Evolutionary conservation across 192 early-diverging fungal species (phyloP), one percentile per base, ranked within the genome.

Genomic region (Mortierella alpina): DNA sequence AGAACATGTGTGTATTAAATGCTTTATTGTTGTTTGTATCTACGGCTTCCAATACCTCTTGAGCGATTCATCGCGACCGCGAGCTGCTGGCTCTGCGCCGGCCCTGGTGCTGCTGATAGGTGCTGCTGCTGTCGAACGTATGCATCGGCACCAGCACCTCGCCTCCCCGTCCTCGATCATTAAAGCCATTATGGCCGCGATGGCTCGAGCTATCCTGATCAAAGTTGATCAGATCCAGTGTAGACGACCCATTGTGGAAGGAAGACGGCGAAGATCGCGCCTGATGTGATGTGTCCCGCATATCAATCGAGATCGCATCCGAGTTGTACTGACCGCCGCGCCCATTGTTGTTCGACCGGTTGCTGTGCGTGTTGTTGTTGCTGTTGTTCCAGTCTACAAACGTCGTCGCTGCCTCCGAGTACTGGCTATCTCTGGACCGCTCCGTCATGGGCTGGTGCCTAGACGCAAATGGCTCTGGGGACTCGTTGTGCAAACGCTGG

Each of bases 131-230:
- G 54, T 72, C 77, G 45, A 80, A 63, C 17, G 64, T 80, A 14
- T 80, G 48, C 77, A 80, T 80, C 39, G 77, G 77, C 52, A 80
- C 77, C 17, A 80, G 56, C 10, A 80, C 77, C 65, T 80, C 77
- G 14, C 77, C 77, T n/a, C 77, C 77, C 10, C 77, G 55, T 6
- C 77, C 77, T 40, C 67, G 31, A 31, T 31, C 31, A 31, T 31
- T 31, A 31, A 2, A 31, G 31, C 31, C 51, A 41, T 54, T 62
- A 20, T 67, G 4, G 41, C 57, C 60, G 59, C 59, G 69, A 57
- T 40, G 65, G 55, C 42, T 63, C 50, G 20, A 20, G 49, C 31
- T 46, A 20, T 66, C 48, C 6, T 57, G 61, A 18, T 72, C 70
- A 64, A 80, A 72, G 10, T 72, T 46, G 8, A 72, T 63, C 17